Conservation (phyloP, 108 stramenopile genomes). For the Pelagomonas calceolata region DNA sequence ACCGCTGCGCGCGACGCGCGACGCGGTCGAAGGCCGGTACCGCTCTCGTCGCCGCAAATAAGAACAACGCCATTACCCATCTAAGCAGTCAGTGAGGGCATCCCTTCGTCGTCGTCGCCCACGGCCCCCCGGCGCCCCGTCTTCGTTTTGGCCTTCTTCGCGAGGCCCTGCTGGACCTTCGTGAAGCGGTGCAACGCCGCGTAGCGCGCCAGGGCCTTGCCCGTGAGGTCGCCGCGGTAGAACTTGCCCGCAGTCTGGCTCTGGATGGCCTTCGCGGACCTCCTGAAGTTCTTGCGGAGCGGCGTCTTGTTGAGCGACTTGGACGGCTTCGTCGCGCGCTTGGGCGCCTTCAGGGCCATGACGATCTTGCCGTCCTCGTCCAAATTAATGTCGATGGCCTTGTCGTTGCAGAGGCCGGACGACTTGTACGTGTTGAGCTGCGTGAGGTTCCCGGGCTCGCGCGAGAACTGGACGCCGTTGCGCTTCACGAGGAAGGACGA, state of each 20-base stretch:
- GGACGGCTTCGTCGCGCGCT: constrained; percentile 69
- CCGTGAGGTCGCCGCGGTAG: constrained; percentile 79
- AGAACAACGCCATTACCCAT: no score
- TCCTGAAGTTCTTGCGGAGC: constrained; percentile 76
- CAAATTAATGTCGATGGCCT: constrained; percentile 57
- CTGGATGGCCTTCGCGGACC: constrained; percentile 56
- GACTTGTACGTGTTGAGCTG: constrained; percentile 77
- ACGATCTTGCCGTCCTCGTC: constrained; percentile 47
- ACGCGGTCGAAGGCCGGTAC: no score
- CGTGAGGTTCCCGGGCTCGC: constrained; percentile 77
- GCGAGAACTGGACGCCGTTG: constrained; percentile 61
- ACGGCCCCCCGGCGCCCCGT: constrained; percentile 37
- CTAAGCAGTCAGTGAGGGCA: no score
- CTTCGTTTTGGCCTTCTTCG: constrained; percentile 65
- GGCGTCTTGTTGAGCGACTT: constrained; percentile 53
- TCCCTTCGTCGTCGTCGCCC: no score
- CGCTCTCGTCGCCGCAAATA: no score
- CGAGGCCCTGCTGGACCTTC: constrained; percentile 69
- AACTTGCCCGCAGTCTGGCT: constrained; percentile 59
- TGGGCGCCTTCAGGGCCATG: constrained; percentile 42
- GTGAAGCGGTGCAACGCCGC: constrained; percentile 73
- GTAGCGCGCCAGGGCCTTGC: constrained; percentile 65
- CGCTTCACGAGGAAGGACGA: constrained; percentile 78
- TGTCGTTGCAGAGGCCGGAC: constrained; percentile 77
- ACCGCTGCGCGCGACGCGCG: no score